Conservation (phyloP, 129 eudicot genomes). For the Oenanthe sinensis region DNA sequence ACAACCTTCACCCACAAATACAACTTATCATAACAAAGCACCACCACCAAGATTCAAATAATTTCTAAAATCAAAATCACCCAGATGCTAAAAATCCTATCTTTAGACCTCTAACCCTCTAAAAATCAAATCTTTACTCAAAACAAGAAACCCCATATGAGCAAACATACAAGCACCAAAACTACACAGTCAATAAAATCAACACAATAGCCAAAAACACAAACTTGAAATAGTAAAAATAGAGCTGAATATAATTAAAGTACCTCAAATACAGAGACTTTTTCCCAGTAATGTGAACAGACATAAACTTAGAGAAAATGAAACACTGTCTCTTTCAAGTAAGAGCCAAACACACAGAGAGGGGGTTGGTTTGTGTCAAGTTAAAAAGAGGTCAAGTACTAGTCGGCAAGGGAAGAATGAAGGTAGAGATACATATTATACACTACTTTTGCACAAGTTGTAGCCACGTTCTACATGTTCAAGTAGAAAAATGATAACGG, state of each 20-base stretch:
- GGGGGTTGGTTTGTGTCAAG: background rate
- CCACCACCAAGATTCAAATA: background rate
- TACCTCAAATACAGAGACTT: background rate
- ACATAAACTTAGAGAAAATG: background rate
- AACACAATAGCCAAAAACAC: background rate
- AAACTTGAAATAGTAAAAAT: background rate
- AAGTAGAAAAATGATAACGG: background rate
- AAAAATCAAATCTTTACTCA: background rate
- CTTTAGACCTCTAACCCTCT: background rate
- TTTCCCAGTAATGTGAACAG: background rate
- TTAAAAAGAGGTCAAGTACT: background rate
- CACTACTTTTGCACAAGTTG: background rate
- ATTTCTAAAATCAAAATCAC: background rate
- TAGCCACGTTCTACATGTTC: conserved; percentile 4
- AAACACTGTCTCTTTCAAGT: too few species aligned
- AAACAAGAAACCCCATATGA: background rate
- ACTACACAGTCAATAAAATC: too few species aligned
- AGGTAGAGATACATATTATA: background rate
- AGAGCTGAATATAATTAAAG: background rate
- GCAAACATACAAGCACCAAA: background rate
- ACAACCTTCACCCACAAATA: background rate
- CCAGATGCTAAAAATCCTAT: background rate
- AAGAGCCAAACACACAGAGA: background rate
- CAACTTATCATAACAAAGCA: too few species aligned
- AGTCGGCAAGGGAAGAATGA: conserved; percentile 2